Evolutionary conservation across 257 asterid species (phyloP).

Genomic region (Nicotiana benthamiana): DNA sequence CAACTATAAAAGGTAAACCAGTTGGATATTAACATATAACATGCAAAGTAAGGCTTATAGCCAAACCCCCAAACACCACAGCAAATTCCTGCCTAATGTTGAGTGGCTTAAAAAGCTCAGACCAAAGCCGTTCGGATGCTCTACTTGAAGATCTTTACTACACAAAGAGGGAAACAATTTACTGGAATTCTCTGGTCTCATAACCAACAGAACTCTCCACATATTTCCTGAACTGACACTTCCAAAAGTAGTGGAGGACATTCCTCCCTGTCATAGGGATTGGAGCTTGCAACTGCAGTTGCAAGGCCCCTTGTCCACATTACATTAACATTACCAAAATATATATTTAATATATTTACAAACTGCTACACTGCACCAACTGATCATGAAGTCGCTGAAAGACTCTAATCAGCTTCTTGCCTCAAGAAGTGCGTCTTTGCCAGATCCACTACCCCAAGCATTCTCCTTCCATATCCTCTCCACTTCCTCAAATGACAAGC

Average conservation of each 20-base stretch:
- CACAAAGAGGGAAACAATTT: no score
- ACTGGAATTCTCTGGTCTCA: neutral
- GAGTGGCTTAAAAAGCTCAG: no score
- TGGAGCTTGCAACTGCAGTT: neutral
- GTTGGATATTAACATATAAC: no score
- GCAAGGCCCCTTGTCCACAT: neutral
- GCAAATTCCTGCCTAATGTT: no score
- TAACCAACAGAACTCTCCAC: neutral
- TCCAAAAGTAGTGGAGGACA: neutral
- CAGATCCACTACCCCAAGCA: conserved; percentile 37
- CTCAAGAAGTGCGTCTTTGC: conserved; percentile 40
- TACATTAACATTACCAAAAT: neutral
- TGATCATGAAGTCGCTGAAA: neutral
- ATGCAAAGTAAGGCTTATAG: no score
- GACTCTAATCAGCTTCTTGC: conserved; percentile 2
- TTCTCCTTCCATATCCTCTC: conserved; percentile 75
- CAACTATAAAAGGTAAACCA: no score
- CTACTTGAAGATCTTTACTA: no score
- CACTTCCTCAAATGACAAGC: conserved; percentile 76
- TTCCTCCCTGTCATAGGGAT: neutral
- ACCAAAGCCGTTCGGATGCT: no score
- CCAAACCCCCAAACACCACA: no score
- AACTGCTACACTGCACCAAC: neutral
- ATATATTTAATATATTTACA: neutral
- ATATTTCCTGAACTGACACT: neutral